phyloP scores from a whole-genome alignment of 148 eudicot genomes.

The Amaranthus cruentus region DNA sequence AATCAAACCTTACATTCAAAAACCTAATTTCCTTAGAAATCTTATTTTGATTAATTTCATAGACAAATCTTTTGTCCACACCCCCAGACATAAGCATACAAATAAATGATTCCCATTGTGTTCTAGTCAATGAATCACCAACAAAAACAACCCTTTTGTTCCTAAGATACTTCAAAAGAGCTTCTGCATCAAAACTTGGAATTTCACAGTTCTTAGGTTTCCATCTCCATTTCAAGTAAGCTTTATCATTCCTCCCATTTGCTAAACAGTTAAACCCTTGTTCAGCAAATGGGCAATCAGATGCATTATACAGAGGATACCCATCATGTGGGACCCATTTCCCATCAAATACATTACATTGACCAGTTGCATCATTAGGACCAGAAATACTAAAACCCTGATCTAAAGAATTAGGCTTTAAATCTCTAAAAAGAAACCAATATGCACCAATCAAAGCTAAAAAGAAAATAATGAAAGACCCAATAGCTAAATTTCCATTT shows the following conservation, averaged over 20 bases:
- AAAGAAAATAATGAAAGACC: conserved; percentile 39
- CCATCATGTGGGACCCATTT: conserved; percentile 70
- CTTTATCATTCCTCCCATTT: conserved; percentile 68
- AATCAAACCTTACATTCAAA: conserved; percentile 65
- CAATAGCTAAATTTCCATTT: conserved; percentile 31
- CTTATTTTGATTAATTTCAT: conserved; percentile 67
- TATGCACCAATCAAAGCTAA: conserved; percentile 43
- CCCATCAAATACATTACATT: conserved; percentile 79
- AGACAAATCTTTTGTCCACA: conserved; percentile 68
- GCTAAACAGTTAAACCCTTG: conserved; percentile 72
- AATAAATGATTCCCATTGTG: conserved; percentile 95
- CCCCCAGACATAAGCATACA: conserved; percentile 89
- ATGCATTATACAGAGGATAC: conserved; percentile 75
- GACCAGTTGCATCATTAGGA: conserved; percentile 19
- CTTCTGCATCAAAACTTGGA: conserved; percentile 47
- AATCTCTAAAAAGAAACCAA: conserved; percentile 33
- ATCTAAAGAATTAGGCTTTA: conserved; percentile 21
- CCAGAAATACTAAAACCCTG: conserved; percentile 24
- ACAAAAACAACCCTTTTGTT: conserved; percentile 79
- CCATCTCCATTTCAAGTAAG: conserved; percentile 83
- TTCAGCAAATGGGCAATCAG: conserved; percentile 82
- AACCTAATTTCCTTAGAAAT: conserved; percentile 68
- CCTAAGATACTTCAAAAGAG: conserved; percentile 48
- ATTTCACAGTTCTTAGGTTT: conserved; percentile 73
- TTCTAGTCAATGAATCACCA: conserved; percentile 91